Base-by-base conservation (phyloP, 345 rosid genomes). In the Luvunga scandens region DNA sequence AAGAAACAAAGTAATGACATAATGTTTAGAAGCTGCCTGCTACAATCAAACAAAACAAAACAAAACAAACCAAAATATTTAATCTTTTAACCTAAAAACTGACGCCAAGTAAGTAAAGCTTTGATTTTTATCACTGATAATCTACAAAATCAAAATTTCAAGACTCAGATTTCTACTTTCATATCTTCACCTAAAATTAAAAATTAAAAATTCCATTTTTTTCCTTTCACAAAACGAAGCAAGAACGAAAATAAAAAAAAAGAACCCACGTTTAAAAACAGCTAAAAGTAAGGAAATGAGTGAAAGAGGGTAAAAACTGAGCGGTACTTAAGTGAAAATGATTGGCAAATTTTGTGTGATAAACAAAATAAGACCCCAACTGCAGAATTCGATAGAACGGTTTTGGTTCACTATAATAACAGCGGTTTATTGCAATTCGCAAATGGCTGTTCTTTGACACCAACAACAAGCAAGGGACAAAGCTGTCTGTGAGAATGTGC, bases 401-500 rank as follows among this genome's bases (percentile, higher is more conserved):
- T 30, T 25, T 50, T 53, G 74, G 42, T 50, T 50, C 74, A 0
- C 53, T 48, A 25, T 21, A 71, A 45, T 5, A 10, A 36, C 71
- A 21, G 42, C 28, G 50, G 30, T 36, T 66, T 18, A 21, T 18
- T 53, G 57, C n/a, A 53, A 18, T 10, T 70, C 30, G 39, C 60
- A 16, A 73, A 73, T 42, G 28, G 69, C 25, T 21, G 68, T 12
- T 21, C 21, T 18, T 73, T 73, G 59, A 65, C 56, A 1, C 18
- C 76, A 24, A 25, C 39, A 13, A 53, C 10, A 38, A 16, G 69
- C 77, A 63, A 28, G 78, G 48, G 78, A 75, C 78, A 63, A 64
- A 56, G 38, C 27, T 14, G 21, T 70, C 28, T 4, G 55, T 38
- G 61, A 30, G 36, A 39, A 9, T 39, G 28, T 14, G 34, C 5